Evolutionary conservation across 108 stramenopile genomes (phyloP).

Genomic region (Mayamaea pseudoterrestris): DNA sequence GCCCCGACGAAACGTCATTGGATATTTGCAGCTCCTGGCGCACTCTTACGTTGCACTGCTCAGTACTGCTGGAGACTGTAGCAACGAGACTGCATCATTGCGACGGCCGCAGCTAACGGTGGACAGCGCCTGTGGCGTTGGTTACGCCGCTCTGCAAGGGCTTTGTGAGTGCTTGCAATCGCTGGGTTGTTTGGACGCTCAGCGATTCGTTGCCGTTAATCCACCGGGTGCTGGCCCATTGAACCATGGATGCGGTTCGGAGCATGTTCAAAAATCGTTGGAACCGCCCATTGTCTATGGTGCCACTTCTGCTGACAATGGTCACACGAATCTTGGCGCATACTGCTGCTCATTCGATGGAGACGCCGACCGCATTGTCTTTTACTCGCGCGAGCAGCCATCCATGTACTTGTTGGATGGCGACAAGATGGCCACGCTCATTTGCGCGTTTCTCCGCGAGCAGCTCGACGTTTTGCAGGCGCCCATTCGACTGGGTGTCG

Average conservation of each 20-base stretch:
- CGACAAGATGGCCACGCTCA: slow-evolving; percentile 89
- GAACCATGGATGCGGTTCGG: slow-evolving; percentile 90
- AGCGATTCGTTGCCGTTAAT: slow-evolving; percentile 40
- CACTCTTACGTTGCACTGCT: slow-evolving; percentile 52
- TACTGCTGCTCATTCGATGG: slow-evolving; percentile 90
- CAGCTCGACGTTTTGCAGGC: slow-evolving; percentile 19
- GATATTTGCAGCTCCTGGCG: slow-evolving; percentile 71
- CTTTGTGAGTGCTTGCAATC: background rate
- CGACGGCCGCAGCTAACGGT: slow-evolving; percentile 32
- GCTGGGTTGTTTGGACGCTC: slow-evolving; percentile 1
- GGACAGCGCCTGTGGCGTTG: slow-evolving; percentile 92
- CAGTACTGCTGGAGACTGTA: slow-evolving; percentile 10
- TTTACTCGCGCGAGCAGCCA: slow-evolving; percentile 38
- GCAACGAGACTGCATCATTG: slow-evolving; percentile 6
- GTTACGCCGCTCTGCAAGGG: slow-evolving; percentile 28
- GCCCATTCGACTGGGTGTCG: slow-evolving; percentile 77
- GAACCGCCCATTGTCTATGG: slow-evolving; percentile 45
- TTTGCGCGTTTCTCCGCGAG: slow-evolving; percentile 72
- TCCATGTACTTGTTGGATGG: slow-evolving; percentile 84
- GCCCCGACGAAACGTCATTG: slow-evolving; percentile 52
- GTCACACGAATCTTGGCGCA: background rate
- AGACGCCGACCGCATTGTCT: slow-evolving; percentile 97
- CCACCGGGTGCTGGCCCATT: slow-evolving; percentile 56
- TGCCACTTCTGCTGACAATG: background rate
- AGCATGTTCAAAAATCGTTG: slow-evolving; percentile 85